Evolutionary conservation across 805 yeast species (phyloP), one percentile per base, ranked within the genome.

Genomic region (Kodamaea hsintzibuensis): DNA sequence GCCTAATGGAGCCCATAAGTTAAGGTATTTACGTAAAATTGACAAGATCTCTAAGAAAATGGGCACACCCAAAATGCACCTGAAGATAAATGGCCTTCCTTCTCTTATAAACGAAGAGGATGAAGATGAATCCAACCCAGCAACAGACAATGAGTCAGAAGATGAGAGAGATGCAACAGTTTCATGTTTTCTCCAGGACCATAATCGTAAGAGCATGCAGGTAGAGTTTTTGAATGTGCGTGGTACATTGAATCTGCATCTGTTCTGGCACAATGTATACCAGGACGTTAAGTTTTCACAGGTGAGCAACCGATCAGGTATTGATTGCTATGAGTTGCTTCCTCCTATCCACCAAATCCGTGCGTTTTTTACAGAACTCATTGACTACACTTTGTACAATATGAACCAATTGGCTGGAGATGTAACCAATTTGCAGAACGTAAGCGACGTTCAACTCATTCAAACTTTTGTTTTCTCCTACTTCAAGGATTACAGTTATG

Each of bases 181-280:
- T 17, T 19, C 44, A 7, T 40, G 44, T 40, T 40, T 40, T 13
- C 44, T 40, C 25, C 44, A 40, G 13, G 9, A 14, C 25, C 44
- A 40, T 17, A 38, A 38, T 25, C 44, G 44, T 17, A 16, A 22
- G 8, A 19, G 50, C 44, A 37, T 14, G 17, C 14, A 42, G 47
- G 9, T 17, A 22, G 19, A 16, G 25, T 17, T 12, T 13, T 48
- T 48, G 14, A 33, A 40, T n/a, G 33, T 51, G 13, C 38, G 55
- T n/a, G 30, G n/a, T 37, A 30, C 51, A 2, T 17, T 59, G 7
- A 49, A 45, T 14, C 55, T 56, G 38, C 45, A 47, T 19, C 65
- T 58, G 47, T 66, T 68, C 47, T 68, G 72, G 72, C 65, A 67
- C 55, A 54, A 62, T 47, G 63, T 68, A n/a, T 68, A 68, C 53